A percentile compares a stretch with the other conserved stretches of the same genome.
Conservation (phyloP, 2,329 filamentous ascomycete species). For the Aspergillus fructus region DNA sequence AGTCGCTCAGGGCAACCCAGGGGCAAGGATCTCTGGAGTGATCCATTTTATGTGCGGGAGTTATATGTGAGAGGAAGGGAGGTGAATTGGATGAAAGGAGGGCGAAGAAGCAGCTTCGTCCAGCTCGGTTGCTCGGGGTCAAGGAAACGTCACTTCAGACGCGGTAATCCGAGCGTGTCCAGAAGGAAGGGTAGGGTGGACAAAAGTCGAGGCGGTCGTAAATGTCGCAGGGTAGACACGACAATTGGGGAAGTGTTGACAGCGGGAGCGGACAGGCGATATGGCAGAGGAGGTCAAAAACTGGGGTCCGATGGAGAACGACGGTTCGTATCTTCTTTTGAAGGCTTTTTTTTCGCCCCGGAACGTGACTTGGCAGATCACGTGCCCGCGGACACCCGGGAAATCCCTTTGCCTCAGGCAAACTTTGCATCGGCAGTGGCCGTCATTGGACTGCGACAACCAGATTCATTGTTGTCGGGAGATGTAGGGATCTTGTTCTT, state of each 20-base stretch:
- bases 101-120: conserved; percentile 10
- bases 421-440: conserved; percentile 3
- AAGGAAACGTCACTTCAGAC: conserved; percentile 8
- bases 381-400: conserved; percentile 17
- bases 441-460: conserved; percentile 1
- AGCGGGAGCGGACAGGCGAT: conserved; percentile 1
- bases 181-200: background rate
- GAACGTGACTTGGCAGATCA: conserved; percentile 23
- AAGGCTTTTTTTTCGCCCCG: conserved; percentile 22
- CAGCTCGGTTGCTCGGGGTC: conserved; percentile 10
- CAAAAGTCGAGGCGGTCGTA: background rate
- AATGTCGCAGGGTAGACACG: background rate
- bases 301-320: conserved; percentile 18
- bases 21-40: conserved; percentile 96
- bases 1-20: conserved; percentile 95
- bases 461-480: background rate
- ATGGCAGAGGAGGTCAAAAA: conserved; percentile 9
- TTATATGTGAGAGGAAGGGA: background rate
- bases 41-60: conserved; percentile 64
- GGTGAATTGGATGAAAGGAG: background rate
- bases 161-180: background rate
- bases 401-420: conserved; percentile 17
- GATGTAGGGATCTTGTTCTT: conserved; percentile 5
- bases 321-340: conserved; percentile 18
- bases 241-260: background rate